These are phyloP conservation scores for Teratosphaeriaceae sp. DNA, from an alignment of 2,329 filamentous ascomycete genomes.

Conservation along the genomic window DNA sequence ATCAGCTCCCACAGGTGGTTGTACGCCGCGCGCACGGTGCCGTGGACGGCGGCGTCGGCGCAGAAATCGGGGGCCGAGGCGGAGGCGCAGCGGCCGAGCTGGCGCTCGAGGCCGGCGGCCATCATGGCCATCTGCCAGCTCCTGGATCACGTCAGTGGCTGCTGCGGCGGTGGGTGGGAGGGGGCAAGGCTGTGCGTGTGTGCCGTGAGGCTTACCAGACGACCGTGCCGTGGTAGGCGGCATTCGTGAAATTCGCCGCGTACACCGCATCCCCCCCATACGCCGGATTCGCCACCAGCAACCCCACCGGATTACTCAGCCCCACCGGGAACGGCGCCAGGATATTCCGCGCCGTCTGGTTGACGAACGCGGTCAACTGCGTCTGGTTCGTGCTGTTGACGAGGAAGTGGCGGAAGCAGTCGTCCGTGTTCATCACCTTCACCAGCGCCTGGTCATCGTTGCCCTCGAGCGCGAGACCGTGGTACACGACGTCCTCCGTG, in stretches of 20 bases:
- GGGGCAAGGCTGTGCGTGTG: no score
- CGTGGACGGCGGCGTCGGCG: constrained; percentile 35
- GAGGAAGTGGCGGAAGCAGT: constrained; percentile 57
- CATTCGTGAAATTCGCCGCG: constrained; percentile 48
- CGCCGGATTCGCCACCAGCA: constrained; percentile 57
- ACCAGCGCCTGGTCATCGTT: constrained; percentile 45
- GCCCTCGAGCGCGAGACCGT: constrained; percentile 52
- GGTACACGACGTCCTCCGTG: constrained; percentile 44
- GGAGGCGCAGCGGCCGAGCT: constrained; percentile 47
- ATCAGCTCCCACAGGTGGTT: constrained; percentile 56
- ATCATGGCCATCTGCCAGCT: constrained; percentile 59
- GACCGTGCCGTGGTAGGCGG: constrained; percentile 57
- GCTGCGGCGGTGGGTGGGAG: no score
- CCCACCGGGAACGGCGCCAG: constrained; percentile 53
- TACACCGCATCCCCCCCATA: constrained; percentile 44
- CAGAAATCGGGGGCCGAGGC: constrained; percentile 45
- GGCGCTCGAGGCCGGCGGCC: constrained; percentile 52
- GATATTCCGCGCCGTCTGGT: constrained; percentile 52
- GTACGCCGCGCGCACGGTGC: constrained; percentile 44
- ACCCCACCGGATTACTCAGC: constrained; percentile 48
- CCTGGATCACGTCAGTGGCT: no score
- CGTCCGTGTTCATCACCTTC: constrained; percentile 57
- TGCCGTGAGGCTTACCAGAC: constrained; percentile 50
- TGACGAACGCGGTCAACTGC: constrained; percentile 52
- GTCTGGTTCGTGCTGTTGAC: constrained; percentile 51